Evolutionary conservation across 371 early-diverging fungal species (phyloP).

Genomic region (Syncephalastrum contaminatum): DNA sequence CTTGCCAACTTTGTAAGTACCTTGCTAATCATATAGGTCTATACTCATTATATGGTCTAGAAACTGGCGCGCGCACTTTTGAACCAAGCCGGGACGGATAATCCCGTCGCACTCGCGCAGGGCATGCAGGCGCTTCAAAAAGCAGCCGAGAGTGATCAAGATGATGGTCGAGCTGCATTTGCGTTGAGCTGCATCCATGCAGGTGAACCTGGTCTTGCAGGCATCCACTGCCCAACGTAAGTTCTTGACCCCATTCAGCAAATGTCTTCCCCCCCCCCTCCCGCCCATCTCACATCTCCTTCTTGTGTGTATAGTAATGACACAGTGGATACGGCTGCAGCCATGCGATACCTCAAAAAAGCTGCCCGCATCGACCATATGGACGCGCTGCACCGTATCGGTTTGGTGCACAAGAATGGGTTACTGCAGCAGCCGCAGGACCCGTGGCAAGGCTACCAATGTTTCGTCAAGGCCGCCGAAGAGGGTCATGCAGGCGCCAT

Average conservation of each 20-base stretch:
- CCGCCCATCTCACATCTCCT: too few relatives aligned
- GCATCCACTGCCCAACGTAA: background rate
- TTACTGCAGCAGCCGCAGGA: constrained; percentile 14
- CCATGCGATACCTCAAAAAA: constrained; percentile 30
- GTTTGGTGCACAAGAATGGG: constrained; percentile 22
- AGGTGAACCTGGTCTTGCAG: constrained; percentile 14
- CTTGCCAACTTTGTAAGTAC: constrained; percentile 67
- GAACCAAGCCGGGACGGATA: constrained; percentile 28
- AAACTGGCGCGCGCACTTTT: constrained; percentile 35
- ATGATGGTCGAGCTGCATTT: constrained; percentile 37
- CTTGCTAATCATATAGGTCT: too few relatives aligned
- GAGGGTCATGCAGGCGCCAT: constrained; percentile 31
- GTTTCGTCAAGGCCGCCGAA: constrained; percentile 37
- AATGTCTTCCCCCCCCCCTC: too few relatives aligned
- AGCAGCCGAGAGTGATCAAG: constrained; percentile 31
- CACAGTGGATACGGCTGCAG: constrained; percentile 14
- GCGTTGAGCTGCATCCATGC: constrained; percentile 39
- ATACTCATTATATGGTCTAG: constrained; percentile 14
- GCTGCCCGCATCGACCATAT: constrained; percentile 23
- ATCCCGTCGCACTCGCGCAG: constrained; percentile 15
- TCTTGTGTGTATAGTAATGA: constrained; percentile 3
- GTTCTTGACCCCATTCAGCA: background rate
- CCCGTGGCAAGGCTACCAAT: constrained; percentile 25
- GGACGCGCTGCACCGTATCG: constrained; percentile 30
- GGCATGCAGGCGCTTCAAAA: constrained; percentile 29